Evolutionary conservation across 495 filamentous ascomycete genomes (phyloP).

Genomic region (Aspergillus saccharolyticus): DNA sequence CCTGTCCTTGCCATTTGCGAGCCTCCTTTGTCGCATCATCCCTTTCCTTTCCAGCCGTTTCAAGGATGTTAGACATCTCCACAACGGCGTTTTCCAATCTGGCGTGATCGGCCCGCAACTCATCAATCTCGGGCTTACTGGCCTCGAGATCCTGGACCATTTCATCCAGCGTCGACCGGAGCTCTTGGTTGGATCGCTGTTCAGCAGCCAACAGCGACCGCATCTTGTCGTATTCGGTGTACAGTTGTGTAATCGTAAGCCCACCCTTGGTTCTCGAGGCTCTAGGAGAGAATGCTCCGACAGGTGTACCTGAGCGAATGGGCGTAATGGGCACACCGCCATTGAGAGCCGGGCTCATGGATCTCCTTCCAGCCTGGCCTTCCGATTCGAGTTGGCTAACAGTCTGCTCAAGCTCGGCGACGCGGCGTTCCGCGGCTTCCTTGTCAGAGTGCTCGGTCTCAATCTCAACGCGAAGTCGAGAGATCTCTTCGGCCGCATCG

Average conservation of each 20-base stretch:
- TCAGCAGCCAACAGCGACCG: conserved; percentile 58
- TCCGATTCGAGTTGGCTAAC: conserved; percentile 62
- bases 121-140: conserved; percentile 57
- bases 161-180: conserved; percentile 71
- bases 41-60: conserved; percentile 49
- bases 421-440: conserved; percentile 60
- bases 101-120: conserved; percentile 51
- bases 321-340: conserved; percentile 46
- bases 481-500: conserved; percentile 74
- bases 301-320: conserved; percentile 45
- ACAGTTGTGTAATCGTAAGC: conserved; percentile 63
- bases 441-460: conserved; percentile 75
- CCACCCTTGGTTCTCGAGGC: conserved; percentile 52
- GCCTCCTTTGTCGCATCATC: conserved; percentile 55
- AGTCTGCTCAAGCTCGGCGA: conserved; percentile 70
- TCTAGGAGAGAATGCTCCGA: conserved; percentile 52
- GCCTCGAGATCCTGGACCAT: conserved; percentile 61
- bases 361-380: conserved; percentile 24
- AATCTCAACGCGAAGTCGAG: conserved; percentile 68
- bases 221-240: conserved; percentile 58
- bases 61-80: conserved; percentile 69
- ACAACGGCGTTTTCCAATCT: conserved; percentile 61
- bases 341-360: conserved; percentile 52
- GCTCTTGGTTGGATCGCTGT: conserved; percentile 62
- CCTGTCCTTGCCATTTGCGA: conserved; percentile 67